Base-by-base conservation (phyloP, 306 rosid species). In the Rosa multiflora region DNA sequence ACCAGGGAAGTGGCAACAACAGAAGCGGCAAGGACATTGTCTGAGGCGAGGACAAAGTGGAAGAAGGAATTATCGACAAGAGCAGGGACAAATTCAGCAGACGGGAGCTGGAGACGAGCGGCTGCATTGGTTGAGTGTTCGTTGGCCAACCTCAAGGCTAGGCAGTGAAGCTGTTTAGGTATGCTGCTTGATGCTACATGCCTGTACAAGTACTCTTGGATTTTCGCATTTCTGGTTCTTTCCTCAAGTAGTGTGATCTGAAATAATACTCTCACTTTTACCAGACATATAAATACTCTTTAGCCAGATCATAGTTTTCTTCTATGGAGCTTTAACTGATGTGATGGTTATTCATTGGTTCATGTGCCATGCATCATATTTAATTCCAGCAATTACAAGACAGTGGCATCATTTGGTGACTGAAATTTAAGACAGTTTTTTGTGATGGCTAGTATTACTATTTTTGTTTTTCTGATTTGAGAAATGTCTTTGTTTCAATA, bases 181-280 rank as follows among this genome's bases (percentile, higher is more conserved):
- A 96, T 96, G 91, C 99, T 93, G 86, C 97, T 96, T 48, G 99
- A 96, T 70, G 98, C 99, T 86, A 96, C 91, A 79, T 96, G 99
- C 39, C 99, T 88, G 81, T 96, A 96, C 46, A 96, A 85, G 79
- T 96, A 96, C 67, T 96, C 99, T 83, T 91, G 98, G 81, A 96
- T 93, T 90, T 96, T 96, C 26, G 99, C 99, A 63, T 86, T 86
- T 72, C 99, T 85, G 35, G 99, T 93, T 78, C 98, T 93, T 75
- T 93, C 89, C 78, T 96, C 98, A 81, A 96, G 86, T 49, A 93
- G 97, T 73, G 87, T 81, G 48, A 96, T 90, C 92, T 86, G 83
- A 83, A 70, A 71, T 39, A 37, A 8, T 14, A 35, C 11, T 64
- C 70, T 15, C 43, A 64, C 44, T 64, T 32, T 64, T 32, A 23